phyloP scores from a whole-genome alignment of 2,329 filamentous ascomycete species.

The Tolypocladium pustulatum region DNA sequence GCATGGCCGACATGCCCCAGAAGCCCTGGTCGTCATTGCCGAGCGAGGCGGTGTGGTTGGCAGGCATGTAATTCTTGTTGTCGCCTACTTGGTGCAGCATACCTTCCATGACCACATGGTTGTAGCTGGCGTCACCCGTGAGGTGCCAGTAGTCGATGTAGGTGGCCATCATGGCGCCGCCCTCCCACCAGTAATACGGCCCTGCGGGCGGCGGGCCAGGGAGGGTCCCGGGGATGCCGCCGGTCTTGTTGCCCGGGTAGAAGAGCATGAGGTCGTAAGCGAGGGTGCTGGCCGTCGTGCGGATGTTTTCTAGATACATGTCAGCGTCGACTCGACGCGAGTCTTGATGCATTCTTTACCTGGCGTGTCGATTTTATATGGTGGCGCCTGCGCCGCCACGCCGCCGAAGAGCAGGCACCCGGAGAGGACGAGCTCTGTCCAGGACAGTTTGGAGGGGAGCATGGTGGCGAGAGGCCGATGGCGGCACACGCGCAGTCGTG shows the following conservation, averaged over 20 bases:
- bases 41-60: conserved; percentile 45
- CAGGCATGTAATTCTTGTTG: conserved; percentile 47
- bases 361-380: conserved; percentile 19
- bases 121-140: conserved; percentile 55
- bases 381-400: conserved; percentile 15
- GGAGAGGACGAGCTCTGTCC: conserved; percentile 1
- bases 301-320: conserved; percentile 30
- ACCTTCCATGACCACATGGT: conserved; percentile 44
- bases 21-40: conserved; percentile 65
- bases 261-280: conserved; percentile 40
- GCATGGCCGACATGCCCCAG: conserved; percentile 59
- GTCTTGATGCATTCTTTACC: conserved; percentile 11
- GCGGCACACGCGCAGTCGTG: not conserved
- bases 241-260: conserved; percentile 40
- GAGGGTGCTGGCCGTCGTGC: conserved; percentile 31
- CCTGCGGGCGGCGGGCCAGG: conserved; percentile 39
- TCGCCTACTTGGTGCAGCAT: conserved; percentile 50
- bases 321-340: not conserved
- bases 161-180: conserved; percentile 56
- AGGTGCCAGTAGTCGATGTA: conserved; percentile 61
- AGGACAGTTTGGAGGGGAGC: not conserved
- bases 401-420: conserved; percentile 1
- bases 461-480: not conserved
- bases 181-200: conserved; percentile 68
- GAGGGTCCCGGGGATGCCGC: conserved; percentile 44